Evolutionary conservation across 305 asterid genomes (phyloP), one percentile per base, ranked within the genome.

Genomic region (Withania somnifera): DNA sequence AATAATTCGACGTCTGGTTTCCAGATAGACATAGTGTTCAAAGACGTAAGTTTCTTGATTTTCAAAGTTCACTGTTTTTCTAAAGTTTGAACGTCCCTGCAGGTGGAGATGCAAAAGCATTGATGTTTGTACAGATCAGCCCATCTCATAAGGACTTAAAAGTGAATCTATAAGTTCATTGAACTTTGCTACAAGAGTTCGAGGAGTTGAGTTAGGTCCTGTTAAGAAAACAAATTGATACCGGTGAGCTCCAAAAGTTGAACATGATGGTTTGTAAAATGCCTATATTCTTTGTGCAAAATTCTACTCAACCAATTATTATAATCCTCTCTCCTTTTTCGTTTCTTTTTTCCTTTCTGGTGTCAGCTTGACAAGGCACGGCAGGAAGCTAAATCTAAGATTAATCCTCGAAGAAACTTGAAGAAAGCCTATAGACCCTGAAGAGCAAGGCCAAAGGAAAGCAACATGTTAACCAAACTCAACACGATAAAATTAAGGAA

Each of bases 41-140:
- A 22, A 22, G 66, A 30, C 5, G 66, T 57, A 57, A 57, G 66
- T 22, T 57, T 22, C n/a, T 6, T 51, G 66, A 22, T 57, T 26
- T 56, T 50, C 38, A 77, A 52, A 52, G 40, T 67, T 78, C 82
- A 53, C 10, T 78, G 78, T 56, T 60, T 24, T 64, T 82, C 54
- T 82, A 83, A 32, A n/a, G 38, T 32, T 32, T 32, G 38, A 32
- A 32, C 38, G 3, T 0, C 5, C 2, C 38, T 32, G 68, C 82
- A 93, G 98, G 98, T 24, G 99, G 98, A 58, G 97, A 95, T 82
- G 91, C 99, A 38, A 95, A 95, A 88, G 91, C 98, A 17, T 84
- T 93, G 86, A 95, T 95, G 99, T 93, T 95, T 88, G 98, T 95
- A 50, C 99, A 95, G 87, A 93, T 95, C 60, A 95, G 99, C 87